Percentiles rank a stretch among this genome's conserved stretches.
Evolutionary conservation across 306 rosid species (phyloP).

Genomic region (Cicer arietinum): DNA sequence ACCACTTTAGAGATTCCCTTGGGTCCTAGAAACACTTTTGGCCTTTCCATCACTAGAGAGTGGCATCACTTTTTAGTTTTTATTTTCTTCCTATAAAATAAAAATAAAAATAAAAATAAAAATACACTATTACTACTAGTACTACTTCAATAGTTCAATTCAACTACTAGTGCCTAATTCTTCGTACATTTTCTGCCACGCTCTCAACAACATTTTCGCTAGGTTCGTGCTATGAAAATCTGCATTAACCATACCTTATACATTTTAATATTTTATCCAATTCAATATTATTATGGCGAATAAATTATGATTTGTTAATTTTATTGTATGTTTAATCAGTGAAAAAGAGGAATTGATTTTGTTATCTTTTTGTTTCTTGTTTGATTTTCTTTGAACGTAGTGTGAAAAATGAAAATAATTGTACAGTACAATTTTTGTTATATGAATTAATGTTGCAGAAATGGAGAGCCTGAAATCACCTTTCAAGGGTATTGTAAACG

Average conservation of each 20-base stretch:
- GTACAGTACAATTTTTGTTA: background rate
- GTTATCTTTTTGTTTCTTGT: background rate
- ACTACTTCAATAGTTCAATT: background rate
- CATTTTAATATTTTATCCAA: too few relatives aligned
- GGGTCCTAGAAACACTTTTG: background rate
- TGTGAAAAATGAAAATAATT: background rate
- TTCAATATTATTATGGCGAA: background rate
- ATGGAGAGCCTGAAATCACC: constrained; percentile 67
- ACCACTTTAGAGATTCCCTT: background rate
- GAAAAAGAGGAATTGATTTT: background rate
- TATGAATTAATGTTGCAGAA: background rate
- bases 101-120: too few relatives aligned
- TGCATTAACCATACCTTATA: too few relatives aligned
- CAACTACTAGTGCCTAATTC: background rate
- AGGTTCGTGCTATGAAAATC: too few relatives aligned
- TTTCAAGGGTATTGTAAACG: constrained; percentile 66
- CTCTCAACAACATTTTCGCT: background rate
- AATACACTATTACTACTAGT: too few relatives aligned
- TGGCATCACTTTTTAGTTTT: too few relatives aligned
- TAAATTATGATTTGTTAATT: background rate
- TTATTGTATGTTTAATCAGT: background rate
- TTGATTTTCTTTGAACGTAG: background rate
- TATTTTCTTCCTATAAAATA: too few relatives aligned
- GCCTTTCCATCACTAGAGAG: background rate
- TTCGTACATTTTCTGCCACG: background rate